Evolutionary conservation across 2,329 filamentous ascomycete species (phyloP).

Genomic region (Xylaria sp.): DNA sequence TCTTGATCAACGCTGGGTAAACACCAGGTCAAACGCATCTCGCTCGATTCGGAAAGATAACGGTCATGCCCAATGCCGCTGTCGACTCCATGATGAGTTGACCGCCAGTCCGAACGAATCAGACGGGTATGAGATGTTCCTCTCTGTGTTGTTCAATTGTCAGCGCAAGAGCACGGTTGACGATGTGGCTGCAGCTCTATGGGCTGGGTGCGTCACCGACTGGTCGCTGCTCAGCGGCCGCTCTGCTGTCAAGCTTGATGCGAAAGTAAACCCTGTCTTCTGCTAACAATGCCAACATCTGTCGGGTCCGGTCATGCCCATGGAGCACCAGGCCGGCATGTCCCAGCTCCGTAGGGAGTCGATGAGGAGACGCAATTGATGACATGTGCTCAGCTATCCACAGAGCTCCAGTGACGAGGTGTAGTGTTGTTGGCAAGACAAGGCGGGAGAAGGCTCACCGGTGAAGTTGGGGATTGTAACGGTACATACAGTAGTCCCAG

Average conservation of each 20-base stretch:
- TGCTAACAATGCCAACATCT: constrained; percentile 3
- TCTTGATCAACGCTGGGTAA: constrained; percentile 24
- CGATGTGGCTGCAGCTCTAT: constrained; percentile 25
- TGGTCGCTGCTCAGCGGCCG: constrained; percentile 16
- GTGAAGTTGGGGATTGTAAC: constrained; percentile 7
- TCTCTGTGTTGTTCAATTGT: constrained; percentile 24
- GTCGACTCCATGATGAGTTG: constrained; percentile 11
- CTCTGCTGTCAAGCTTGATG: constrained; percentile 21
- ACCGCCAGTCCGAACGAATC: constrained; percentile 28
- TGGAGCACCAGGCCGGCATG: constrained; percentile 8
- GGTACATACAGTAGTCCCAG: not conserved
- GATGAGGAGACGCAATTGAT: constrained; percentile 4
- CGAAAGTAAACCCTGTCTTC: constrained; percentile 10
- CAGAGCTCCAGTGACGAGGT: constrained; percentile 1
- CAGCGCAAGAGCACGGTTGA: constrained; percentile 22
- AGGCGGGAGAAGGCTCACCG: not conserved
- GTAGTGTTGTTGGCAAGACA: constrained; percentile 3
- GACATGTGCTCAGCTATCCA: not conserved
- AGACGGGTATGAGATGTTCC: constrained; percentile 14
- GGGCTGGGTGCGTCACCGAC: constrained; percentile 19
- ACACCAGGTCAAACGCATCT: constrained; percentile 9
- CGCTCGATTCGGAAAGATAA: constrained; percentile 20
- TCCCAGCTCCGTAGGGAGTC: constrained; percentile 1
- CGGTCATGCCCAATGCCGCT: constrained; percentile 25
- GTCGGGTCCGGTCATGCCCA: constrained; percentile 7